Percentiles rank a stretch among this genome's conserved stretches.
phyloP scores from a whole-genome alignment of 2,329 filamentous ascomycete genomes.

The Neofusicoccum laricinum region DNA sequence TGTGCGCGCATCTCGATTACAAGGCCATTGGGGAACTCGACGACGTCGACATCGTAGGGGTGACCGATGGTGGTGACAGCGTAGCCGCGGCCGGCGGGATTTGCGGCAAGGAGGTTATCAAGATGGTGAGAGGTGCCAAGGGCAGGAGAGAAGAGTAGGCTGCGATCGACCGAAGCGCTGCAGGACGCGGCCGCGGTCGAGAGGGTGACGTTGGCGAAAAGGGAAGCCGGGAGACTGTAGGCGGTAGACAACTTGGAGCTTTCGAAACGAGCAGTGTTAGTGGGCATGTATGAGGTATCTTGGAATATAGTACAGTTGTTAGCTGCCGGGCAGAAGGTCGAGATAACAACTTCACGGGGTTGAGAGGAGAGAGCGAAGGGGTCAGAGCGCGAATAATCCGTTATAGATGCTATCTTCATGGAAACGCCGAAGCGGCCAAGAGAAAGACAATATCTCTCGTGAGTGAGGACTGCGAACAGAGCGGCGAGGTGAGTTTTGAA shows the following conservation, averaged over 20 bases:
- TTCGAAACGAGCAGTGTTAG: neutral
- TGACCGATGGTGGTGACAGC: conserved; percentile 51
- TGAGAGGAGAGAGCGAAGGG: neutral
- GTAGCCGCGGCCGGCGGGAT: conserved; percentile 47
- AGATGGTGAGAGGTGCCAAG: conserved; percentile 43
- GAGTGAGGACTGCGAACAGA: neutral
- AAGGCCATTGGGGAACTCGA: conserved; percentile 46
- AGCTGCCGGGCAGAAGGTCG: neutral
- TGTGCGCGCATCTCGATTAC: neutral
- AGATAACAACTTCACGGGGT: neutral
- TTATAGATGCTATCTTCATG: neutral
- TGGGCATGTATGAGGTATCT: neutral
- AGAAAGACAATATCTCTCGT: neutral
- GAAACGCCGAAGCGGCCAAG: neutral
- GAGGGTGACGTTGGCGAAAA: neutral
- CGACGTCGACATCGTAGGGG: conserved; percentile 44
- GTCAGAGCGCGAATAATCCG: neutral
- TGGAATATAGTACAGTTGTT: neutral
- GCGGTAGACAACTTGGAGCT: neutral
- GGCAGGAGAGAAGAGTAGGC: conserved; percentile 45
- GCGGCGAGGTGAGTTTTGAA: neutral
- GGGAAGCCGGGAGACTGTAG: neutral
- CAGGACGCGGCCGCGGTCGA: neutral
- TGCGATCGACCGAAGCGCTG: conserved; percentile 16
- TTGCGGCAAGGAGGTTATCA: conserved; percentile 44